These are phyloP conservation scores for Blastocystis sp. DNA, from an alignment of 352 stramenopile genomes.

Conservation along the genomic window DNA sequence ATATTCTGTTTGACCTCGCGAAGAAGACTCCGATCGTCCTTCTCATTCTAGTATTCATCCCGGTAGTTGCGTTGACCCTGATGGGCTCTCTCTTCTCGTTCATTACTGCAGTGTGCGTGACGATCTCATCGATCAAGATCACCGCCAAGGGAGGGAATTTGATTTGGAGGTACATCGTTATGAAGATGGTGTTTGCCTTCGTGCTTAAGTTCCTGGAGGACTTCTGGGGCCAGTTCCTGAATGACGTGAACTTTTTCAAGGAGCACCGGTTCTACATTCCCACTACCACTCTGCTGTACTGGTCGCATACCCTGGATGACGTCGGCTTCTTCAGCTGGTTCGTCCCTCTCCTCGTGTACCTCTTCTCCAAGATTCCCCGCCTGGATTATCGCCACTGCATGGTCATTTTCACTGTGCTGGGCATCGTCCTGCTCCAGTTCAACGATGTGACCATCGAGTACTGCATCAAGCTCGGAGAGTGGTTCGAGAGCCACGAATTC, in stretches of 20 bases:
- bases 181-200: background rate
- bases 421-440: background rate
- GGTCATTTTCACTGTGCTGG: constrained; percentile 24
- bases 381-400: constrained; percentile 55
- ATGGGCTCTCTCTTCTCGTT: too few relatives aligned
- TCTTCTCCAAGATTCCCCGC: constrained; percentile 23
- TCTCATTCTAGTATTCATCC: too few relatives aligned
- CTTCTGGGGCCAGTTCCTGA: background rate
- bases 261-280: background rate
- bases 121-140: background rate
- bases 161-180: background rate
- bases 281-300: background rate
- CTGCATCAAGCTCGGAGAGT: background rate
- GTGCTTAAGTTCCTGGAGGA: constrained; percentile 2
- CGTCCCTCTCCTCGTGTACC: constrained; percentile 39
- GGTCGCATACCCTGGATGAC: constrained; percentile 26
- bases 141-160: background rate
- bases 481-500: background rate
- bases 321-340: constrained; percentile 58
- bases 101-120: too few relatives aligned
- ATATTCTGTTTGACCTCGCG: background rate
- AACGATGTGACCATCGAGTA: background rate
- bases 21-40: background rate
- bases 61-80: too few relatives aligned
- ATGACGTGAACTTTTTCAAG: background rate